Base-by-base conservation (phyloP, 345 rosid genomes). In the Citrus sp. region DNA sequence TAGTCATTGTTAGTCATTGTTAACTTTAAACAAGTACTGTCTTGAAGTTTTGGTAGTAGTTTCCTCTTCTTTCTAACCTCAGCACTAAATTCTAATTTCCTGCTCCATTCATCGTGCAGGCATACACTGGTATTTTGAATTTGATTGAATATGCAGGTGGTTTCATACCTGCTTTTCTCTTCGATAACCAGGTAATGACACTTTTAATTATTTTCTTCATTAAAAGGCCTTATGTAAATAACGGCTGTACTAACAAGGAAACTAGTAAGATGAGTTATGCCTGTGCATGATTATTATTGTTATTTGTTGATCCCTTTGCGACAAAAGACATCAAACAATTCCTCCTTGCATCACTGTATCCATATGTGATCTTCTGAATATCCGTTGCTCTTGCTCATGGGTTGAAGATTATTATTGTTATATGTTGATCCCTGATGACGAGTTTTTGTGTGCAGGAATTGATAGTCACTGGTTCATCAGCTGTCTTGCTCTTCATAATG, bases 81-180 rank as follows among this genome's bases (percentile, higher is more conserved):
- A 5, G 46, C 8, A 46, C 51, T 46, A 13, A 46, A 46, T 10
- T 21, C n/a, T 66, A 46, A 68, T 80, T 8, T 13, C 40, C 64
- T 71, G 35, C 37, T 72, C 77, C 64, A 76, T 86, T 83, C 46
- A 79, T 87, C 5, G 5, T 46, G 86, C 92, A 95, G 99, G 97
- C 89, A 22, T 96, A 87, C 85, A 94, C 99, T 1, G 92, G 97
- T 69, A 1, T 86, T 77, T 83, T 96, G 89, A 96, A 96, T 85
- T 74, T 85, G 82, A 88, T 94, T 2, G 98, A 96, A 87, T 87
- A 71, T 78, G 54, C 86, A 18, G 90, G 90, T 27, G 74, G 87
- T 72, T 88, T 74, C 82, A 90, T 96, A 79, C 98, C 99, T 54
- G 80, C 81, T 66, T 81, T 82, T 77, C 90, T 96, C 46, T 92